Conservation (phyloP, 768 basidiomycete genomes). For the Russula olivacea region DNA sequence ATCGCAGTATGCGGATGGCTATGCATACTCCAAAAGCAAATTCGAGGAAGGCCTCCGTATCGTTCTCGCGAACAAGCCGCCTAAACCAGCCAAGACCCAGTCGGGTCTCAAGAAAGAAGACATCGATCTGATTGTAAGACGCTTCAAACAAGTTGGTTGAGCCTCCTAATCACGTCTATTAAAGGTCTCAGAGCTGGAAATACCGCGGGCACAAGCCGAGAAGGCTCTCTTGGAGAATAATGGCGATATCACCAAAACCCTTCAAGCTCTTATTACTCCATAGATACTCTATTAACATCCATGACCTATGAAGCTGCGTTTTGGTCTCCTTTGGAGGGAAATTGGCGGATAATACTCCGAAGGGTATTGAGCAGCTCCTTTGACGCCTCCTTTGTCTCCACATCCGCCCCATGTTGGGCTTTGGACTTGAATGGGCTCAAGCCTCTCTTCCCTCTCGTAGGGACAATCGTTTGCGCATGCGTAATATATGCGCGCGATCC, state of each 20-base stretch:
- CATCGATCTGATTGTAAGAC: conserved; percentile 55
- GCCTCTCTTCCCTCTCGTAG: conserved; percentile 1
- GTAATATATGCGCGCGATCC: conserved; percentile 46
- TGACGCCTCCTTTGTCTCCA: not conserved
- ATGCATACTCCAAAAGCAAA: conserved; percentile 59
- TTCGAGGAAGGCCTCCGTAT: conserved; percentile 57
- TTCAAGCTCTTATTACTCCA: conserved; percentile 31
- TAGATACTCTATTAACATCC: conserved; percentile 1
- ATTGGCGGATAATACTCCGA: not conserved
- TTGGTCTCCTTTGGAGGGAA: not conserved
- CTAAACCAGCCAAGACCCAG: conserved; percentile 39
- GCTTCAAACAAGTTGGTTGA: conserved; percentile 6
- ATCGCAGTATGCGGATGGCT: conserved; percentile 56
- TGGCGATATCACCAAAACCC: conserved; percentile 48
- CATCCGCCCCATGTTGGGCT: not conserved
- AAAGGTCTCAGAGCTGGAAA: conserved; percentile 61
- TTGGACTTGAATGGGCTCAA: not conserved
- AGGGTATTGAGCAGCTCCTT: conserved; percentile 13
- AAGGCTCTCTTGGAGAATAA: conserved; percentile 48
- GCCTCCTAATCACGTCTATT: not conserved
- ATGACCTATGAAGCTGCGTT: not conserved
- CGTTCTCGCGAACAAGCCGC: conserved; percentile 53
- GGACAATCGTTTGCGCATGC: conserved; percentile 4
- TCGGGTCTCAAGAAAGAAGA: conserved; percentile 51
- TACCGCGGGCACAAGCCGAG: conserved; percentile 53